Conservation (phyloP, 2,329 filamentous ascomycete species). For the Calonectria leucothoes region DNA sequence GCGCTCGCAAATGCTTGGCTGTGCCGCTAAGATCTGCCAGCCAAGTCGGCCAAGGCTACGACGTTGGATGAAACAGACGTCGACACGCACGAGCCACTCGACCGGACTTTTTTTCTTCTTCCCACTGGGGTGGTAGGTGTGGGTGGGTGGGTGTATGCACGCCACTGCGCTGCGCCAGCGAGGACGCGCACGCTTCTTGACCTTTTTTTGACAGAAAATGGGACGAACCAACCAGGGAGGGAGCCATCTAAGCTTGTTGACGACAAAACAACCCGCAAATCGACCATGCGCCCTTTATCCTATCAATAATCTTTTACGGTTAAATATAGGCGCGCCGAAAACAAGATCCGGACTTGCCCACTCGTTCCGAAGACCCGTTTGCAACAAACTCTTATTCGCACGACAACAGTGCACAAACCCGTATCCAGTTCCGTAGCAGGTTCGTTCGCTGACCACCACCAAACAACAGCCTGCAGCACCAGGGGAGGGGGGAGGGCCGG, state of each 20-base stretch:
- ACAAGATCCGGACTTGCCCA: neutral
- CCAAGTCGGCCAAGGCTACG: constrained; percentile 14
- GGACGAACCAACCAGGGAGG: neutral
- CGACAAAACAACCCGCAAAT: neutral
- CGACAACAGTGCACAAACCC: neutral
- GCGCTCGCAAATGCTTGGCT: constrained; percentile 19
- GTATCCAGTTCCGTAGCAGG: neutral
- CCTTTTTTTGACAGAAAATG: neutral
- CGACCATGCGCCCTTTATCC: neutral
- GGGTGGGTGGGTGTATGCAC: neutral
- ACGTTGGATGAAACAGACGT: constrained; percentile 30
- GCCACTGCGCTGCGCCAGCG: neutral
- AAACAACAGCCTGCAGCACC: neutral
- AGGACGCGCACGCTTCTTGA: neutral
- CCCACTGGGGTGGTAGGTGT: neutral
- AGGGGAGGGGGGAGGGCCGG: no score
- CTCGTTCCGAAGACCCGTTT: neutral
- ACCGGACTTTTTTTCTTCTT: neutral
- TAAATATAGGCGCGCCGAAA: neutral
- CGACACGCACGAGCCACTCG: neutral
- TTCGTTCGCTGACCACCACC: neutral
- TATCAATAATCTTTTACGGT: neutral
- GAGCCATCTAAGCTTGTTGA: neutral
- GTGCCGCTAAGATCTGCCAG: constrained; percentile 29
- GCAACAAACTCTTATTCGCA: neutral